These are phyloP conservation scores for Botrytis tulipae DNA, from an alignment of 2,329 filamentous ascomycete genomes.

Conservation along the genomic window DNA sequence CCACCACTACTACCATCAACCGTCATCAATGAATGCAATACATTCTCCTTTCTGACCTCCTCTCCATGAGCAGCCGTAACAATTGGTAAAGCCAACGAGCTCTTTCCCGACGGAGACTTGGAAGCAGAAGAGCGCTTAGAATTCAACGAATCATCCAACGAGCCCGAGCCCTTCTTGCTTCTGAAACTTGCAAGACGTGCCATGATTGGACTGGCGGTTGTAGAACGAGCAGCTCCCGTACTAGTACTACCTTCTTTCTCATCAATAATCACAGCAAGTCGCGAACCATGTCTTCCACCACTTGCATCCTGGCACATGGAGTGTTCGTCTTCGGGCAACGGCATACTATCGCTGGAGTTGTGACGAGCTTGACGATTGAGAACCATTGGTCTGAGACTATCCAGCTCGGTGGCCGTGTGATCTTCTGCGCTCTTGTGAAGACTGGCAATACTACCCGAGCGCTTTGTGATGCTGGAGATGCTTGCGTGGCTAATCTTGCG, in stretches of 20 bases:
- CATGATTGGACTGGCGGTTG: constrained; percentile 14
- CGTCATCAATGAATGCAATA: constrained; percentile 15
- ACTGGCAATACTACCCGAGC: constrained; percentile 48
- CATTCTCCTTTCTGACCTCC: constrained; percentile 32
- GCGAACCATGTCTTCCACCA: constrained; percentile 17
- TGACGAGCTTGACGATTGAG: constrained; percentile 22
- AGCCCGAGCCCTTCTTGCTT: constrained; percentile 32
- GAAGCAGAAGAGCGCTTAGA: constrained; percentile 25
- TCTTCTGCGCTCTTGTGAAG: constrained; percentile 33
- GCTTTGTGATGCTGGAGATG: constrained; percentile 69
- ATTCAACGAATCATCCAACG: constrained; percentile 20
- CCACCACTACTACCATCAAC: constrained; percentile 16
- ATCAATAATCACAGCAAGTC: constrained; percentile 35
- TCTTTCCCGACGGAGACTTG: constrained; percentile 35
- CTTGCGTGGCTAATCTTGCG: constrained; percentile 76
- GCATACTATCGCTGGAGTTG: constrained; percentile 24
- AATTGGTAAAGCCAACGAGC: constrained; percentile 25
- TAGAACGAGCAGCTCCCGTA: constrained; percentile 24
- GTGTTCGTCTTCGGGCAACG: constrained; percentile 27
- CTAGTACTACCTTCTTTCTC: constrained; percentile 34
- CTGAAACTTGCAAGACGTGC: constrained; percentile 32
- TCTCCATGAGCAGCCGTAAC: constrained; percentile 26
- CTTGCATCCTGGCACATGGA: constrained; percentile 5
- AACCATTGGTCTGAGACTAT: constrained; percentile 21
- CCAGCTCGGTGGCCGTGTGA: constrained; percentile 25